Evolutionary conservation across 2,329 filamentous ascomycete species (phyloP), one percentile per base, ranked within the genome.

Genomic region (Rhytidhysteron rufulum): DNA sequence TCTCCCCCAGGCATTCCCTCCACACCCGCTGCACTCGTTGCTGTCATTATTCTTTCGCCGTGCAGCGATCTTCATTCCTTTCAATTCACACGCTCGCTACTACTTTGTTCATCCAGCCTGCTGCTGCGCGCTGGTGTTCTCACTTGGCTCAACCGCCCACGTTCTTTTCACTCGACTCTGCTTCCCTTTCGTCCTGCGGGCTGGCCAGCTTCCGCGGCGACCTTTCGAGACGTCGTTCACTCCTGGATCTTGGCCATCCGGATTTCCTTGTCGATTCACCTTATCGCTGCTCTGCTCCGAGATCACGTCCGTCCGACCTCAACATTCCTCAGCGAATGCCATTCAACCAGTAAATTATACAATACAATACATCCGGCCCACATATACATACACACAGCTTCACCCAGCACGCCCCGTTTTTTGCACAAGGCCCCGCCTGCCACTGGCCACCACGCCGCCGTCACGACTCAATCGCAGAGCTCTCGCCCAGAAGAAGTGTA

Each of bases 241-340:
- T 29, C 22, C 25, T 29, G 18, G 22, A 37, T 30, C 25, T 19
- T 30, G 21, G 35, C 22, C 17, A 16, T 11, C 17, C 11, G 17
- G 15, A 37, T 37, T 37, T 30, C 35, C 35, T 37, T 37, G 33
- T 35, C 33, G 33, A 35, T 35, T 21, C 34, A 18, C 25, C 35
- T 37, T 30, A n/a, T n/a, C n/a, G n/a, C 17, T 25, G 25, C 35
- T 37, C 16, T 25, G 30, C 35, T n/a, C 15, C 13, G 17, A 37
- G 25, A 20, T 16, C 20, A 22, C 35, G 19, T 30, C 30, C 25
- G 13, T 30, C 30, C 35, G 27, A 29, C 16, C 35, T 30, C 20
- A n/a, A n/a, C 22, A 37, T 37, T 37, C 35, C 35, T 37, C 35
- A 10, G 9, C 35, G 17, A 16, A 9, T 29, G 16, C n/a, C 13